These are phyloP conservation scores for Aureoboletus auriporus DNA, from an alignment of 768 basidiomycete genomes.

Conservation along the genomic window DNA sequence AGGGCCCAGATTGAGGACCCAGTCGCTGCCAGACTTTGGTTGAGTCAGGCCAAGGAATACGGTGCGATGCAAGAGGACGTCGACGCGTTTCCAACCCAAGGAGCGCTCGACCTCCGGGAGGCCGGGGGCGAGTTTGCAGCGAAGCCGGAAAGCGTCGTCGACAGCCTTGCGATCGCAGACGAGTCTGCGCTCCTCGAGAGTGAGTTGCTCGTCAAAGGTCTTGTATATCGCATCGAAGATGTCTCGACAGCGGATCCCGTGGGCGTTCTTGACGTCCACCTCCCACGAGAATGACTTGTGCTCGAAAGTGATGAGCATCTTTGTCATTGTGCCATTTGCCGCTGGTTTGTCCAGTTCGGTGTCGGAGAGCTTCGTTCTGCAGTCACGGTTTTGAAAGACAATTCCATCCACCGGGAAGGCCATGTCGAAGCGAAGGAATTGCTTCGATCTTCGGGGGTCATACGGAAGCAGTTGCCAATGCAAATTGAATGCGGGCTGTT, in stretches of 20 bases:
- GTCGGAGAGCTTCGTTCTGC: constrained; percentile 28
- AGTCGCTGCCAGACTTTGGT: constrained; percentile 30
- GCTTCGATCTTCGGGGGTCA: constrained; percentile 29
- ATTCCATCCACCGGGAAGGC: constrained; percentile 40
- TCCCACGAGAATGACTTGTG: constrained; percentile 35
- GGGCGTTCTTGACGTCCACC: constrained; percentile 39
- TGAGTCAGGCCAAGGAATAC: constrained; percentile 51
- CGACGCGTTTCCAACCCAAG: constrained; percentile 53
- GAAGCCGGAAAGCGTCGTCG: constrained; percentile 40
- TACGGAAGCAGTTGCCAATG: constrained; percentile 50
- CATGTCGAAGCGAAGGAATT: constrained; percentile 46
- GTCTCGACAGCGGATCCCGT: constrained; percentile 51
- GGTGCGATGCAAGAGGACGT: constrained; percentile 48
- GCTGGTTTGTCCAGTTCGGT: constrained; percentile 42
- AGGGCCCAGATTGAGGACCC: constrained; percentile 33
- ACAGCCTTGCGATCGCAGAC: constrained; percentile 30
- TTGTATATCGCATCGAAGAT: constrained; percentile 57
- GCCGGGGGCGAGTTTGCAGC: constrained; percentile 41
- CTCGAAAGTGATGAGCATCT: constrained; percentile 48
- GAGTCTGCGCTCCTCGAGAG: constrained; percentile 40
- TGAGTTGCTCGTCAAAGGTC: constrained; percentile 42
- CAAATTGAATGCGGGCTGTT: constrained; percentile 38
- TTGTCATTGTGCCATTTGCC: constrained; percentile 39
- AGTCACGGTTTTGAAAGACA: constrained; percentile 20
- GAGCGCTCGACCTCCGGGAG: constrained; percentile 38